These are phyloP conservation scores for Trametes maxima DNA, from an alignment of 768 basidiomycete genomes.

Conservation along the genomic window DNA sequence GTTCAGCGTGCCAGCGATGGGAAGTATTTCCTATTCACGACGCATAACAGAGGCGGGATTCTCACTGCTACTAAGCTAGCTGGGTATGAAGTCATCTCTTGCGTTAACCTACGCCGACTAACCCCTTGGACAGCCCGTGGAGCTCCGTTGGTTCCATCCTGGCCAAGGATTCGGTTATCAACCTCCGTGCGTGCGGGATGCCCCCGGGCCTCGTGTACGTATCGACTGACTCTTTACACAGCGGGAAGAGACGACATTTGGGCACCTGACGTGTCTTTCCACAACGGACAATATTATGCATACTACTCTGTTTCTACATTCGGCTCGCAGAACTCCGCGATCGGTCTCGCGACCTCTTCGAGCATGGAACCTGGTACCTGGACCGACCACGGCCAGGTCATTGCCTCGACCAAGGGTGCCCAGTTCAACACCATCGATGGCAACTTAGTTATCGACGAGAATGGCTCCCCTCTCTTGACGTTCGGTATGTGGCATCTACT, in stretches of 20 bases:
- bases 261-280: conserved; percentile 30
- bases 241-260: conserved; percentile 28
- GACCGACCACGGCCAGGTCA: conserved; percentile 29
- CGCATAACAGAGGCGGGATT: conserved; percentile 20
- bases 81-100: conserved; percentile 11
- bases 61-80: conserved; percentile 23
- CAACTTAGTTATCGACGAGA: conserved; percentile 24
- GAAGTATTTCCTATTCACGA: conserved; percentile 28
- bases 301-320: conserved; percentile 29
- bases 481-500: conserved; percentile 20
- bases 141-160: conserved; percentile 25
- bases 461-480: conserved; percentile 21
- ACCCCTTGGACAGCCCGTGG: conserved; percentile 23
- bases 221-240: not conserved
- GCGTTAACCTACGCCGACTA: not conserved
- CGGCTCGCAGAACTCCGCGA: conserved; percentile 30
- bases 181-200: conserved; percentile 8
- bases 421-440: conserved; percentile 26
- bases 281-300: conserved; percentile 27
- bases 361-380: conserved; percentile 31
- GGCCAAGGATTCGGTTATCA: conserved; percentile 19
- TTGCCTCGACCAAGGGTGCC: conserved; percentile 21
- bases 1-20: conserved; percentile 20
- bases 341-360: conserved; percentile 29
- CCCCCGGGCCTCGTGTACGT: too few species aligned